Evolutionary conservation across 495 filamentous ascomycete species (phyloP).

Genomic region (Xylaria acuta): DNA sequence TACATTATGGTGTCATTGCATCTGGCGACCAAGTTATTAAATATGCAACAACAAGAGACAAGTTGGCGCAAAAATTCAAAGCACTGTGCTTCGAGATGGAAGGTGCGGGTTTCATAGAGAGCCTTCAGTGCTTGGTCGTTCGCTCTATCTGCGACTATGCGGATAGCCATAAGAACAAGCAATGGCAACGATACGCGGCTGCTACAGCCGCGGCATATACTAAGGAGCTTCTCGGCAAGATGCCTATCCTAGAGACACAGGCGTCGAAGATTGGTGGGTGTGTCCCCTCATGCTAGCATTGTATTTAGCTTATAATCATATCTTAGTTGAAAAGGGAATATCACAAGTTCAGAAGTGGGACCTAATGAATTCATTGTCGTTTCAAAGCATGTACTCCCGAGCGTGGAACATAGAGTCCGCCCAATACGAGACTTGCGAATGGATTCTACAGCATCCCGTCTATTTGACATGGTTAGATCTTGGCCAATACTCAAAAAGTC

Average conservation of each 20-base stretch:
- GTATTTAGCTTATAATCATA: background rate
- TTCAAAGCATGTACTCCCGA: conserved; percentile 49
- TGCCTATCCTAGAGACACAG: background rate
- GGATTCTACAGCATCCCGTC: conserved; percentile 51
- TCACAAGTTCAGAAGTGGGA: background rate
- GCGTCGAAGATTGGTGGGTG: background rate
- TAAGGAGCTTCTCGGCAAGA: conserved; percentile 18
- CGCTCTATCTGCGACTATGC: conserved; percentile 47
- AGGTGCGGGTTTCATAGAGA: conserved; percentile 40
- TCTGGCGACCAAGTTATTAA: conserved; percentile 38
- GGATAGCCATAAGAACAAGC: conserved; percentile 45
- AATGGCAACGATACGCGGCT: conserved; percentile 47
- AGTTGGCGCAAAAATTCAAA: conserved; percentile 15
- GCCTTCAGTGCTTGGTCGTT: conserved; percentile 41
- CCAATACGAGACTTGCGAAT: conserved; percentile 55
- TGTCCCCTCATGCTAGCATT: background rate
- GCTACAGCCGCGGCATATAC: conserved; percentile 35
- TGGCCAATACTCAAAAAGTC: conserved; percentile 43
- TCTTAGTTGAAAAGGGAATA: background rate
- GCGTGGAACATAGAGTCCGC: conserved; percentile 45
- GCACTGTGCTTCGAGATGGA: conserved; percentile 48
- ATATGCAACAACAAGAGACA: conserved; percentile 22
- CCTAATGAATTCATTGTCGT: conserved; percentile 44
- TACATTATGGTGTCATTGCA: conserved; percentile 44
- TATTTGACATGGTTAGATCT: conserved; percentile 57